Percentiles rank a stretch among this genome's conserved stretches.
phyloP scores from a whole-genome alignment of 305 asterid genomes.

The Fraxinus paxiana region DNA sequence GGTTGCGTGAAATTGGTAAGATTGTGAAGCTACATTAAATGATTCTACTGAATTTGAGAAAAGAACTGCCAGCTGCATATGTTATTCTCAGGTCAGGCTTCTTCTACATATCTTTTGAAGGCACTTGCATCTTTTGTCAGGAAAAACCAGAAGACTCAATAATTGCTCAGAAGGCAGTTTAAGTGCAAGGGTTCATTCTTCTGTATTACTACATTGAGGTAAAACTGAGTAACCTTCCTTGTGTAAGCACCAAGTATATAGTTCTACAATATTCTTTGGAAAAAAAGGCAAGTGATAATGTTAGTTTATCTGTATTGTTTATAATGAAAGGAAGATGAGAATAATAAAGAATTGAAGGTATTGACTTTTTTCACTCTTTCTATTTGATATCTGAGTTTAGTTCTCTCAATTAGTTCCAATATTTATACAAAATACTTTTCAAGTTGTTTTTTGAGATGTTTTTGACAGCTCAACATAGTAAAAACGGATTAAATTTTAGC shows the following conservation, averaged over 20 bases:
- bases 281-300: background rate
- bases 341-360: background rate
- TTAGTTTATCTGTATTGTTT: background rate
- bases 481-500: background rate
- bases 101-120: background rate
- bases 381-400: background rate
- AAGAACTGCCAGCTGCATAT: background rate
- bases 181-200: background rate
- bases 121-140: background rate
- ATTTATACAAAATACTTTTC: background rate
- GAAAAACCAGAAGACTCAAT: background rate
- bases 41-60: background rate
- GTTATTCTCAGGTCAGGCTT: background rate
- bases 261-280: background rate
- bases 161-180: background rate
- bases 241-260: background rate
- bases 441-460: background rate
- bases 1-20: background rate
- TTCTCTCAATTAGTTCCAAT: background rate
- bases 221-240: background rate
- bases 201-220: background rate
- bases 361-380: background rate
- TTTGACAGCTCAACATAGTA: background rate
- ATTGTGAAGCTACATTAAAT: constrained; percentile 2
- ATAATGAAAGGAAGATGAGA: background rate